Evolutionary conservation across 148 eudicot species (phyloP).

Genomic region (Pouteria glomerata): DNA sequence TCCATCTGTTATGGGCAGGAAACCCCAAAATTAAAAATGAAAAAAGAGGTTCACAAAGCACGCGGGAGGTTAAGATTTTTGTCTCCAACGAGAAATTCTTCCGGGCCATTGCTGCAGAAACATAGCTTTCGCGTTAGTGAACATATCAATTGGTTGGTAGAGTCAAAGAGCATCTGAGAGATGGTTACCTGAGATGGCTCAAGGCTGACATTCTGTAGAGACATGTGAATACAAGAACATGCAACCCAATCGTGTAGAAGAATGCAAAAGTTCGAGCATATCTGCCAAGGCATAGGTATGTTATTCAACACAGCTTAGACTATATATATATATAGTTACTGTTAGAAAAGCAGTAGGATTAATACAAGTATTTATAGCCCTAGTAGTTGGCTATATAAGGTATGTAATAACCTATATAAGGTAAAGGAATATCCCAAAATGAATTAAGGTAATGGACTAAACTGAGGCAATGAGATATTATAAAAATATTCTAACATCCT

Average conservation of each 20-base stretch:
- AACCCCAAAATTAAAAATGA: background rate
- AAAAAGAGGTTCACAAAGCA: conserved; percentile 4
- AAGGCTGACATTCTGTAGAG: conserved; percentile 95
- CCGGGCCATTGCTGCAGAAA: conserved; percentile 63
- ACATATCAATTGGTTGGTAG: background rate
- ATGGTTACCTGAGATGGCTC: conserved; percentile 81
- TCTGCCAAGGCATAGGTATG: conserved; percentile 35
- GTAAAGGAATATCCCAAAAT: too few relatives aligned
- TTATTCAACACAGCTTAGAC: background rate
- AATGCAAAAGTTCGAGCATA: conserved; percentile 93
- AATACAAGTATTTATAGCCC: too few relatives aligned
- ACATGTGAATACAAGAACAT: conserved; percentile 89
- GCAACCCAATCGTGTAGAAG: conserved; percentile 98
- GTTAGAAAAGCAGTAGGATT: too few relatives aligned
- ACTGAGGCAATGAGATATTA: too few relatives aligned
- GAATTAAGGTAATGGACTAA: too few relatives aligned
- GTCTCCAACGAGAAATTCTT: conserved; percentile 33
- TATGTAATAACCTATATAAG: too few relatives aligned
- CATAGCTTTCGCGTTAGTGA: conserved; percentile 4
- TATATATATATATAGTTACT: too few relatives aligned
- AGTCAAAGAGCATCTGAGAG: background rate
- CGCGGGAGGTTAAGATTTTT: conserved; percentile 45
- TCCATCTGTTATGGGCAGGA: background rate
- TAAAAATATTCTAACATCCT: too few relatives aligned
- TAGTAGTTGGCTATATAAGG: too few relatives aligned